These are phyloP conservation scores for Paecilomyces niveus DNA, from an alignment of 2,329 filamentous ascomycete genomes.

Conservation along the genomic window DNA sequence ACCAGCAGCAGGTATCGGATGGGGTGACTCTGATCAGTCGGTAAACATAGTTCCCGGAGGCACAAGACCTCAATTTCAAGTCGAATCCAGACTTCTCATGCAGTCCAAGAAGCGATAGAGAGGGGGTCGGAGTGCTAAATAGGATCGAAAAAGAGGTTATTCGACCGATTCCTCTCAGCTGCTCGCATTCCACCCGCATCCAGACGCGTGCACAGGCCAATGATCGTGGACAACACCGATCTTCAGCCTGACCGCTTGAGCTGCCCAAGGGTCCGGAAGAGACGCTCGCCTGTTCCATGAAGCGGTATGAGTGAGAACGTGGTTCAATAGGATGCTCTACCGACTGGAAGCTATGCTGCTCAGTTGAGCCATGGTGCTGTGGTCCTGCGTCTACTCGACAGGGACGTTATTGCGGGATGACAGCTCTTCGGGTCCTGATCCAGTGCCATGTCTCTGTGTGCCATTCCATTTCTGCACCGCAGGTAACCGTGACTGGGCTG, in stretches of 20 bases:
- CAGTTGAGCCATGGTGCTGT: background rate
- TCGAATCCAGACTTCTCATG: background rate
- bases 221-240: background rate
- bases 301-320: constrained; percentile 3
- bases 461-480: background rate
- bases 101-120: background rate
- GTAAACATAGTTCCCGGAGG: background rate
- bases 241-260: background rate
- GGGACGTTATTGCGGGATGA: background rate
- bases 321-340: constrained; percentile 6
- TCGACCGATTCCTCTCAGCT: background rate
- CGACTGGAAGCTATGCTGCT: background rate
- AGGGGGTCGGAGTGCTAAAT: background rate
- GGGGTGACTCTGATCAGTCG: background rate
- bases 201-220: background rate
- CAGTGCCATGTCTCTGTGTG: background rate
- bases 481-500: background rate
- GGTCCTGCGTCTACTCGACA: background rate
- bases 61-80: background rate
- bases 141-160: background rate
- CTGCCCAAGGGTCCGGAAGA: background rate
- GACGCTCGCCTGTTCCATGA: background rate
- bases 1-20: background rate
- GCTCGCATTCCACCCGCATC: background rate
- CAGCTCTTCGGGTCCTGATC: background rate